Evolutionary conservation across 164 flowering plant genomes (phyloP), one percentile per base, ranked within the genome.

Genomic region (Hamamelis virginiana): DNA sequence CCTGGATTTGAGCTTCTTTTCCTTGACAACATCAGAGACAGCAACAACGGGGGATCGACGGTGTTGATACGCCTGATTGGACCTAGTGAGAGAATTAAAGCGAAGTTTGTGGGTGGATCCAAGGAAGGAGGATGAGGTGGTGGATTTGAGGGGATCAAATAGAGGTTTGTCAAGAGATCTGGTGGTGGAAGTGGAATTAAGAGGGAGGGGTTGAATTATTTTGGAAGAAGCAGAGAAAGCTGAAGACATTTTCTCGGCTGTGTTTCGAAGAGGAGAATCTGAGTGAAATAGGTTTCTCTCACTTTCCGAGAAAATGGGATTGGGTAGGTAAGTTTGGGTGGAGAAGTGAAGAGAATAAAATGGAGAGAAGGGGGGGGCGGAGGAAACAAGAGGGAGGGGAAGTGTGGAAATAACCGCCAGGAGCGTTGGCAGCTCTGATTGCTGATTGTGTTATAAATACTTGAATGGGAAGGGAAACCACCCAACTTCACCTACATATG

Each of bases 11-110:
- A 51, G 45, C 78, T 86, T 88, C 83, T 80, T 88, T 62, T 83
- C 86, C 87, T 87, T 87, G 68, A 88, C 85, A 51, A 82, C 91
- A 27, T 90, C 92, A 23, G 87, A 80, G 41, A 83, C 91, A 11
- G 88, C 87, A 12, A 73, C 80, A 43, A 83, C 76, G 28, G 77
- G 33, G 53, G 87, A 76, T 78, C 81, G 77, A 52, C 77, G 75
- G 64, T 9, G 62, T 19, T 28, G 12, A 51, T 51, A 69, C 19
- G 71, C 43, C 4, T 16, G 77, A 64, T 25, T 47, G 38, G 46
- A 43, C 2, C 47, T 62, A 28, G 56, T 1, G 46, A 65, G 23
- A n/a, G 77, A 59, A 68, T 16, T 44, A 66, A 64, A 26, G 55
- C 76, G 78, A 55, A 82, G 73, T 11, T 65, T 78, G 52, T 51